Conservation (phyloP, 371 early-diverging fungal genomes). For the Zychaea mexicana region DNA sequence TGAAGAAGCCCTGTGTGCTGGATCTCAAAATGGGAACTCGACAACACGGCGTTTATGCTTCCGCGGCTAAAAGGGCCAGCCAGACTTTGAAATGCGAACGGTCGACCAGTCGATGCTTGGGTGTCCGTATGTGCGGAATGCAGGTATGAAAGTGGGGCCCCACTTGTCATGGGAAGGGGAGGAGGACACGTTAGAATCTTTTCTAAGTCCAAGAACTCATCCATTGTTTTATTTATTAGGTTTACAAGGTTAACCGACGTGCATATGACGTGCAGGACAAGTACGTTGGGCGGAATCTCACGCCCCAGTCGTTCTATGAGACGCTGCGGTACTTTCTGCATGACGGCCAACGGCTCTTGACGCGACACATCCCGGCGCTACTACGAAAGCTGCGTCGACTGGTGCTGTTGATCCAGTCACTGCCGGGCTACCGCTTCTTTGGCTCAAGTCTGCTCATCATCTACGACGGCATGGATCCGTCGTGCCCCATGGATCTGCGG, state of each 20-base stretch:
- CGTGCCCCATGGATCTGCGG: slow-evolving; percentile 61
- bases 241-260: slow-evolving; percentile 71
- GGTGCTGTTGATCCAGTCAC: slow-evolving; percentile 64
- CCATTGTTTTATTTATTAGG: too few species aligned
- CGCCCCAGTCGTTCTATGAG: slow-evolving; percentile 70
- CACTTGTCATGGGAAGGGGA: too few species aligned
- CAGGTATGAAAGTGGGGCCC: slow-evolving; percentile 61
- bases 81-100: slow-evolving; percentile 87
- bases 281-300: slow-evolving; percentile 89
- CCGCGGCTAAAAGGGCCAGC: slow-evolving; percentile 73
- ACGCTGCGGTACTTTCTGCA: slow-evolving; percentile 77
- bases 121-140: slow-evolving; percentile 96
- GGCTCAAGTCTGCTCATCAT: slow-evolving; percentile 75
- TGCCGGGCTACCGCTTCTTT: slow-evolving; percentile 88
- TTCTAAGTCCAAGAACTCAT: too few species aligned
- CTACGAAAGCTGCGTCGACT: slow-evolving; percentile 71
- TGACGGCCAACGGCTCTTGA: slow-evolving; percentile 65
- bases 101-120: slow-evolving; percentile 85
- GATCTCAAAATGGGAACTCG: slow-evolving; percentile 97
- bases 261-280: slow-evolving; percentile 83
- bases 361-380: slow-evolving; percentile 76
- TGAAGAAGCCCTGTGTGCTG: slow-evolving; percentile 86
- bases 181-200: too few species aligned
- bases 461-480: slow-evolving; percentile 25
- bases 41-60: slow-evolving; percentile 89